Evolutionary conservation across 331 rosid genomes (phyloP), one percentile per base, ranked within the genome.

Genomic region (Malus hybrid): DNA sequence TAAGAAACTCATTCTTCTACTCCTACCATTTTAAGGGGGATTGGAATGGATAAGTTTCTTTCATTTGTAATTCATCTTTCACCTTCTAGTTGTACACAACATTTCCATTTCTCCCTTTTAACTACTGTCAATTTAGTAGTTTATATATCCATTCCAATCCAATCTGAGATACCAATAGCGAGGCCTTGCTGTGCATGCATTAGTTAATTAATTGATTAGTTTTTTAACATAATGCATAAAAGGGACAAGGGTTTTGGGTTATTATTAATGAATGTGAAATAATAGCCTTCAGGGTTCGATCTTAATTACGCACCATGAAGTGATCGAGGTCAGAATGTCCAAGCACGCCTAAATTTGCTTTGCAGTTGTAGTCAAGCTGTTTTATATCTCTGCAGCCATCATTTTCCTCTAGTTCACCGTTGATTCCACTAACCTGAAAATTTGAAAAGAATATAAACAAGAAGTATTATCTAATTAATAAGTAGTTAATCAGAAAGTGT

Each of bases 311-410:
- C 86, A 90, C 97, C 97, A 93, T 93, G 89, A 93, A 93, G 77
- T 83, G 88, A 85, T 93, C 97, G 65, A 93, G 94, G 75, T 93
- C 97, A 62, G 91, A 68, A 6, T 86, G 89, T 73, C 79, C 56
- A 16, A 16, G 6, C 56, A 50, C n/a, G 9, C 56, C 87, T 50
- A 76, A 54, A 73, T 82, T 83, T 33, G 79, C 65, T 27, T 76
- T 79, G 42, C 9, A 61, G 76, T 80, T 79, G 74, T 81, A 76
- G 56, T 39, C 75, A 57, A 80, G 77, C 78, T 72, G 84, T 70
- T 84, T 87, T 77, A 83, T 48, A 32, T 84, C 83, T 36, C 69
- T 71, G 67, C 77, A 80, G 68, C 80, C 81, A 77, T 84, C 44
- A 55, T n/a, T 75, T 59, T 71, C 85, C 54, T 83, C 56, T 50